Evolutionary conservation across 495 filamentous ascomycete genomes (phyloP), one percentile per base, ranked within the genome.

Genomic region (Xylaria flabelliformis): DNA sequence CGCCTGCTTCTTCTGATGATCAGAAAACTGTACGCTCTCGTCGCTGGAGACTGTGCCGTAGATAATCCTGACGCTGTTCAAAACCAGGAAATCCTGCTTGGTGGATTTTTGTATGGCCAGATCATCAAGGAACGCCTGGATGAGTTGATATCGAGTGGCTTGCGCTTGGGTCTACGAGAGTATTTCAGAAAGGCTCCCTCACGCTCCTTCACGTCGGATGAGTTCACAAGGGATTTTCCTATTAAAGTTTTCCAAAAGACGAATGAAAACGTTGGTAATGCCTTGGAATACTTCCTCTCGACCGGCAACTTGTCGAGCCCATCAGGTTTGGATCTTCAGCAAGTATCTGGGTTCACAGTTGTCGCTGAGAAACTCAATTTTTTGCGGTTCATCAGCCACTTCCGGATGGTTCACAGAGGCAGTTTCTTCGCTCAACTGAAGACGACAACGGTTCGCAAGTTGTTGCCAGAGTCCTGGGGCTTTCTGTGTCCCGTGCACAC

Each of bases 351-450:
- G 70, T 99, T 96, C 82, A 97, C 93, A 0, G 93, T 99, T 48
- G 95, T 98, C 68, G 96, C 96, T 4, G 96, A 99, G 82, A 98
- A 98, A 86, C 94, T 98, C 77, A 99, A 99, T 85, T 99, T 98
- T 84, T 91, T 97, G 77, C 92, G 96, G 74, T 99, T 99, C 84
- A 97, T 99, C 83, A 95, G 93, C 84, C 96, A 99, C 80, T 99
- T 99, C 86, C 94, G 96, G 64, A 98, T 97, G 94, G 94, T 99
- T 72, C 96, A 99, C 82, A 88, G 96, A 90, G 96, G 96, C 83
- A 96, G 93, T 81, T 98, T 99, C 89, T 98, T 99, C 81, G 95
- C 96, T 10, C 92, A 98, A 77, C 80, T 99, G 74, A 99, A 98
- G 81, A 99, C 96, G 0, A 99, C 96, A 6, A 95, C 96, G 0